phyloP scores from a whole-genome alignment of 257 asterid genomes.

The Solanum sparsipilum region DNA sequence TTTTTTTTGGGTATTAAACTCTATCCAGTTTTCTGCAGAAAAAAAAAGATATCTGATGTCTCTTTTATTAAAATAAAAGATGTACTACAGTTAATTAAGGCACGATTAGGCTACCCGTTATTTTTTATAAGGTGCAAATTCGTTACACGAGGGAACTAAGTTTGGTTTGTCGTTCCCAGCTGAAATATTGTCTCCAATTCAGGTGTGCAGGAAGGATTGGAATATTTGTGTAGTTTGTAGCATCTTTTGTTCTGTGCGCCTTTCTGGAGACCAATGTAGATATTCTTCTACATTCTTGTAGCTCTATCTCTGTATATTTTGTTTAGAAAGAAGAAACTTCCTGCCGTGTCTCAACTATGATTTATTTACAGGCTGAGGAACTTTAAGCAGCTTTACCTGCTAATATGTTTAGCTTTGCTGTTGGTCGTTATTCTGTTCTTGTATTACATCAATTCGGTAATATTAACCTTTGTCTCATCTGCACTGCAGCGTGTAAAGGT shows the following conservation, averaged over 20 bases:
- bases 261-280: neutral
- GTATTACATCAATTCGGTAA: neutral
- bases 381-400: neutral
- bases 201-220: neutral
- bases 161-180: neutral
- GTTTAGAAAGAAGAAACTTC: neutral
- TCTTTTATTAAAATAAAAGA: neutral
- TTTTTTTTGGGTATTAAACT: neutral
- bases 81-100: neutral
- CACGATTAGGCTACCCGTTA: neutral
- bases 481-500: constrained; percentile 87
- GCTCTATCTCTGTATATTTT: neutral
- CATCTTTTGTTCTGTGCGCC: neutral
- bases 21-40: neutral
- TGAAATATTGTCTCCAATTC: neutral
- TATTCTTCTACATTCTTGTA: neutral
- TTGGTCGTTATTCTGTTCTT: neutral
- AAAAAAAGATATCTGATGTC: neutral
- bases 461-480: neutral
- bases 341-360: neutral
- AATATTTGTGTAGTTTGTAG: neutral
- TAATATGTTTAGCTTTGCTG: neutral
- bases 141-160: neutral
- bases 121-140: neutral
- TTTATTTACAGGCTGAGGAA: neutral